Evolutionary conservation across 1,284 basidiomycete species (phyloP), one percentile per base, ranked within the genome.

Genomic region (Porodaedalea pini): DNA sequence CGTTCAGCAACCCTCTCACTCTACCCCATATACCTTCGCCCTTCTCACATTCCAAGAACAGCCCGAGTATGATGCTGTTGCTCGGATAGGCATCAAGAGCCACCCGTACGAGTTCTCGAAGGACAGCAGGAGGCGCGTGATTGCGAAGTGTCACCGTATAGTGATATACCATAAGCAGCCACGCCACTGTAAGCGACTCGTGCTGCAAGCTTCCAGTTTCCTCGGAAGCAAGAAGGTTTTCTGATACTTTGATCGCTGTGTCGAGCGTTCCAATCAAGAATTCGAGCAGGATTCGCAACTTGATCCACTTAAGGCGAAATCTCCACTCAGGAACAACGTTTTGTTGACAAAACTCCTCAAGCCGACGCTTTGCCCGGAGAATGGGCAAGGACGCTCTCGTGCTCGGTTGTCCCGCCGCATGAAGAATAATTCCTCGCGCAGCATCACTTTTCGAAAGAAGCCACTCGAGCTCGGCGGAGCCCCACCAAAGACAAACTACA

Each of bases 401-500:
- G 23, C 80, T 79, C 56, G 80, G 72, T 29, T 82, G 73, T 3
- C 76, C 78, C 10, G 75, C 78, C 15, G 82, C 77, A n/a, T 73
- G 77, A 47, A 85, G 66, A 34, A 85, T 73, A 41, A 86, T 73
- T 40, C 76, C 70, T 25, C 82, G 67, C 10, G 84, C 78, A 36
- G 75, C 74, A 39, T 81, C 78, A 17, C 72, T 63, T 32, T 77
- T 66, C 0, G 81, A 79, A 10, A 76, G 72, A n/a, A 90, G 71
- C 87, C 87, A 94, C 70, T 96, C 93, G 80, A 94, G 81, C 67
- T 94, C 88, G 0, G 88, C 90, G 92, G 92, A 97, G 50, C 88
- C 83, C 74, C 87, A 90, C 88, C 90, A 94, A 40, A 97, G 67
- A 60, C 73, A 72, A 17, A 76, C 73, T n/a, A 73, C 68, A 43